phyloP scores from a whole-genome alignment of 306 rosid species.

The Aeschynomene evenia region DNA sequence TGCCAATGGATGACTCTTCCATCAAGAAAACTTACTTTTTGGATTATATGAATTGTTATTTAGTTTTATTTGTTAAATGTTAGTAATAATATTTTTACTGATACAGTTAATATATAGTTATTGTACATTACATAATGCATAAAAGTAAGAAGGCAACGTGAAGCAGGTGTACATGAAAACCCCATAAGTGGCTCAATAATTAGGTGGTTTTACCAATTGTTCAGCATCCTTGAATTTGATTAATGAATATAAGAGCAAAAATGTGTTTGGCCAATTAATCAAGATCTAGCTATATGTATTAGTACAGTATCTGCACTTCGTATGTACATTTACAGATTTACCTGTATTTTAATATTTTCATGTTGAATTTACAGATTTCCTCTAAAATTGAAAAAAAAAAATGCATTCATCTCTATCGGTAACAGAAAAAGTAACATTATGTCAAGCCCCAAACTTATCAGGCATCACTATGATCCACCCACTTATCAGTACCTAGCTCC shows the following conservation, averaged over 20 bases:
- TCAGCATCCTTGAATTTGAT: not conserved
- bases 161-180: not conserved
- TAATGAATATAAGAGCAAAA: not conserved
- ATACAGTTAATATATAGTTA: too few species aligned
- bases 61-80: not conserved
- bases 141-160: not conserved
- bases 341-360: too few species aligned
- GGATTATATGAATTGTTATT: not conserved
- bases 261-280: not conserved
- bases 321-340: too few species aligned
- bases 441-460: not conserved
- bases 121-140: not conserved
- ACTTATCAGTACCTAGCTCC: not conserved
- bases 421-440: not conserved
- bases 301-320: too few species aligned
- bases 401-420: constrained; percentile 1
- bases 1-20: not conserved
- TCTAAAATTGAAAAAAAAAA: not conserved
- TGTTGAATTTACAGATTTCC: not conserved
- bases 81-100: too few species aligned
- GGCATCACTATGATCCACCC: not conserved
- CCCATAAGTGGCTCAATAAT: not conserved
- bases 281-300: not conserved
- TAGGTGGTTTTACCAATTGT: constrained; percentile 3
- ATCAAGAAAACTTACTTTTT: not conserved